These are phyloP conservation scores for Pilasporangium apinafurcum DNA, from an alignment of 352 stramenopile species.

Conservation along the genomic window DNA sequence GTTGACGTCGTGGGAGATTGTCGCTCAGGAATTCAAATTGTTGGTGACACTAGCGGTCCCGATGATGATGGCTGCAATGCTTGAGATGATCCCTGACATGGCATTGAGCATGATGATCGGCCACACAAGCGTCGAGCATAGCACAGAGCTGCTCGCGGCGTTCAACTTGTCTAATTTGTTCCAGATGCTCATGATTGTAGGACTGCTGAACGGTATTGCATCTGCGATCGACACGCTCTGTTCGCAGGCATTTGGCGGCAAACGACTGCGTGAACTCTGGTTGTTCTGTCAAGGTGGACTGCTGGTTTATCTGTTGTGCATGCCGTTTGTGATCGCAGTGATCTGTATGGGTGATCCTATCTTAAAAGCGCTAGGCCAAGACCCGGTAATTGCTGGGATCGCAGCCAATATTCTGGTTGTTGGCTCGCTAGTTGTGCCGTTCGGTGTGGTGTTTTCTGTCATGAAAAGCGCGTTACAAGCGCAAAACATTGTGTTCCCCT, in stretches of 20 bases:
- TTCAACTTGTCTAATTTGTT: constrained; percentile 44
- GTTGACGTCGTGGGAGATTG: constrained; percentile 21
- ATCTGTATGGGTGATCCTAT: constrained; percentile 36
- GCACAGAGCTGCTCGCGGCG: constrained; percentile 48
- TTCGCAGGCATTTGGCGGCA: constrained; percentile 59
- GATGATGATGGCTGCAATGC: constrained; percentile 35
- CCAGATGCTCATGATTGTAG: constrained; percentile 42
- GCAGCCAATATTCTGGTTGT: constrained; percentile 30
- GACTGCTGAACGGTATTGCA: constrained; percentile 39
- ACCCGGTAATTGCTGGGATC: constrained; percentile 34
- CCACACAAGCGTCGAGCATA: constrained; percentile 36
- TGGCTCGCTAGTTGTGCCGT: constrained; percentile 24
- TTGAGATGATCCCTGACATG: constrained; percentile 44
- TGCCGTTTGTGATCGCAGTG: constrained; percentile 26
- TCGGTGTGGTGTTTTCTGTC: constrained; percentile 44
- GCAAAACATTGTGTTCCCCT: constrained; percentile 59
- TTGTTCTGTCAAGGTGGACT: constrained; percentile 42
- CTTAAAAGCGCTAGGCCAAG: constrained; percentile 43
- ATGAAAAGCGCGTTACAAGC: constrained; percentile 48
- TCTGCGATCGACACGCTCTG: constrained; percentile 63
- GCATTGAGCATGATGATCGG: constrained; percentile 59
- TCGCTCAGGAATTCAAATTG: constrained; percentile 18
- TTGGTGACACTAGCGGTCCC: constrained; percentile 26
- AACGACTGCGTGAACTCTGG: constrained; percentile 48
- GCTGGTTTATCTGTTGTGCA: constrained; percentile 31